Evolutionary conservation across 2,329 filamentous ascomycete genomes (phyloP).

Genomic region (Neoascochyta sp.): DNA sequence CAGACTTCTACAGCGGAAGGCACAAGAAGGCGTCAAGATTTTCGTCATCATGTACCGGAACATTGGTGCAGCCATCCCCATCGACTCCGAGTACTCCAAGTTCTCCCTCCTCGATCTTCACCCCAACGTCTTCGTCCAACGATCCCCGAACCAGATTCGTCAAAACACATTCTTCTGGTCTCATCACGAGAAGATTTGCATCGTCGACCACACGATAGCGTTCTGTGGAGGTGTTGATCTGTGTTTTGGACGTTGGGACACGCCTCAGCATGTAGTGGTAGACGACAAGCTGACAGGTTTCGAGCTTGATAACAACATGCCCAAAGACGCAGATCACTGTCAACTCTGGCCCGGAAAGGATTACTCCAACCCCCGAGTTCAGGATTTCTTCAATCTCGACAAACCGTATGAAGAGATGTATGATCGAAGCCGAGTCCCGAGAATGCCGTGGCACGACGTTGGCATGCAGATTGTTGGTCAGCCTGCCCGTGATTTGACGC

Average conservation of each 20-base stretch:
- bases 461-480: constrained; percentile 97
- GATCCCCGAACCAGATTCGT: constrained; percentile 95
- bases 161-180: constrained; percentile 99
- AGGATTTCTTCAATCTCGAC: constrained; percentile 89
- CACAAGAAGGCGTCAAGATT: constrained; percentile 90
- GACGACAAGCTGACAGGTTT: constrained; percentile 97
- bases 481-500: constrained; percentile 85
- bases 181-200: constrained; percentile 96
- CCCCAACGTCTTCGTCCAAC: constrained; percentile 91
- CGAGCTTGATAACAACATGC: constrained; percentile 62
- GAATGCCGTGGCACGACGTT: constrained; percentile 99
- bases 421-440: constrained; percentile 77
- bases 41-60: constrained; percentile 98
- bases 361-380: constrained; percentile 92
- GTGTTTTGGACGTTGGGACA: constrained; percentile 97
- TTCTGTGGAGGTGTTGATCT: constrained; percentile 95
- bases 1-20: constrained; percentile 86
- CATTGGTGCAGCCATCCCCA: constrained; percentile 93
- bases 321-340: constrained; percentile 88
- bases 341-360: constrained; percentile 97
- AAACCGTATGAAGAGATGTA: constrained; percentile 99
- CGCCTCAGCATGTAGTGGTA: constrained; percentile 81
- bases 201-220: constrained; percentile 92
- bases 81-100: constrained; percentile 97
- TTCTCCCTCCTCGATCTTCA: constrained; percentile 92